Percentiles rank a stretch among this genome's conserved stretches.
Evolutionary conservation across 257 asterid genomes (phyloP).

Genomic region (Jaltomata sinuosa): DNA sequence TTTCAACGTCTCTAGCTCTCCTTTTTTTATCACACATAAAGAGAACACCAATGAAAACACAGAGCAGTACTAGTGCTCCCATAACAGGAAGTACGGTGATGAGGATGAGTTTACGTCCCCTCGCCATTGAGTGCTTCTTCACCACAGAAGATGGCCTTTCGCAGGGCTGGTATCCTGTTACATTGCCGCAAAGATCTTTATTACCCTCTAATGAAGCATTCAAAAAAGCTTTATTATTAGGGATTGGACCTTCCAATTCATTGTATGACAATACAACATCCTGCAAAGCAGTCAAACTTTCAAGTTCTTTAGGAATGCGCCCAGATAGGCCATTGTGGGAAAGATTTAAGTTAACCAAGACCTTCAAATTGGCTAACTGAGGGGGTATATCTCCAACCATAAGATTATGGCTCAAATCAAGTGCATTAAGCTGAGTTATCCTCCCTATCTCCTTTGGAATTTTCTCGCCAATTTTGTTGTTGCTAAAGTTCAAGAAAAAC

Average conservation of each 20-base stretch:
- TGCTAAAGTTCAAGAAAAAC: too few relatives aligned
- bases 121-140: neutral
- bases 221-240: neutral
- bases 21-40: neutral
- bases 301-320: too few relatives aligned
- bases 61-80: neutral
- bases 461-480: too few relatives aligned
- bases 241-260: neutral
- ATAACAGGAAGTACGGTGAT: neutral
- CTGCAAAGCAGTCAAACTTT: too few relatives aligned
- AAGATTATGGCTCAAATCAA: too few relatives aligned
- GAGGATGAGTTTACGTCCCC: neutral
- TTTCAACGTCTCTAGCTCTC: neutral
- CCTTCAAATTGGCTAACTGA: too few relatives aligned
- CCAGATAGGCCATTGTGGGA: too few relatives aligned
- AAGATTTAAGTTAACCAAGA: too few relatives aligned
- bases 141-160: neutral
- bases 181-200: conserved; percentile 5
- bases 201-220: neutral
- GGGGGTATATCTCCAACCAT: too few relatives aligned
- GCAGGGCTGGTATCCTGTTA: neutral
- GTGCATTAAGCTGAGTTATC: too few relatives aligned
- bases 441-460: too few relatives aligned
- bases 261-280: too few relatives aligned
- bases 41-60: neutral